These are phyloP conservation scores for Paraphaeosphaeria sporulosa DNA, from an alignment of 2,329 filamentous ascomycete species.

Conservation along the genomic window DNA sequence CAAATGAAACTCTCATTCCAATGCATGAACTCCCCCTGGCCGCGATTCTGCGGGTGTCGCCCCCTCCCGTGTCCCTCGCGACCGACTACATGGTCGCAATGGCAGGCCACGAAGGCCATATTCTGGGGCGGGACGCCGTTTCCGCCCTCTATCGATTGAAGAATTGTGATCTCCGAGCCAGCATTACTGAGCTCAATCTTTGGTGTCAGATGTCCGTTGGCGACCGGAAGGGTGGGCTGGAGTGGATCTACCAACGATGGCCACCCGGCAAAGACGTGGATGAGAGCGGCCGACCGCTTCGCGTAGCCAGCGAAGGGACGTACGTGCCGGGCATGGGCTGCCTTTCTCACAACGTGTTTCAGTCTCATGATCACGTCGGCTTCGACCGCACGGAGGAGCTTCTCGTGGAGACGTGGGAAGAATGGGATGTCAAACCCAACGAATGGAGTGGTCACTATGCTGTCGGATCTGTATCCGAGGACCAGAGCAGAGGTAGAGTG, in stretches of 20 bases:
- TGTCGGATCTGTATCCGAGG: slow-evolving; percentile 51
- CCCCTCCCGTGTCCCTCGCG: slow-evolving; percentile 71
- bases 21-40: slow-evolving; percentile 78
- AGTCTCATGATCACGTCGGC: slow-evolving; percentile 46
- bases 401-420: slow-evolving; percentile 69
- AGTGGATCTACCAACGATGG: slow-evolving; percentile 87
- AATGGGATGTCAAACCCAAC: slow-evolving; percentile 71
- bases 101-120: slow-evolving; percentile 88
- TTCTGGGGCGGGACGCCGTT: slow-evolving; percentile 72
- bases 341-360: slow-evolving; percentile 68
- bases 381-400: slow-evolving; percentile 67
- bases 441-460: slow-evolving; percentile 53
- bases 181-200: slow-evolving; percentile 85
- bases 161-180: slow-evolving; percentile 76
- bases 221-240: slow-evolving; percentile 83
- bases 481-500: slow-evolving; percentile 4
- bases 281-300: slow-evolving; percentile 69
- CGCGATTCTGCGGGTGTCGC: slow-evolving; percentile 79
- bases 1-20: slow-evolving; percentile 84
- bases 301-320: slow-evolving; percentile 82
- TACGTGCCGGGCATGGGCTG: slow-evolving; percentile 81
- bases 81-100: slow-evolving; percentile 82
- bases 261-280: slow-evolving; percentile 75
- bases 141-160: slow-evolving; percentile 74
- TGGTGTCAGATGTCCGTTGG: slow-evolving; percentile 98